Evolutionary conservation across 2,329 filamentous ascomycete genomes (phyloP), one percentile per base, ranked within the genome.

Genomic region (Myriosclerotinia curreyana): DNA sequence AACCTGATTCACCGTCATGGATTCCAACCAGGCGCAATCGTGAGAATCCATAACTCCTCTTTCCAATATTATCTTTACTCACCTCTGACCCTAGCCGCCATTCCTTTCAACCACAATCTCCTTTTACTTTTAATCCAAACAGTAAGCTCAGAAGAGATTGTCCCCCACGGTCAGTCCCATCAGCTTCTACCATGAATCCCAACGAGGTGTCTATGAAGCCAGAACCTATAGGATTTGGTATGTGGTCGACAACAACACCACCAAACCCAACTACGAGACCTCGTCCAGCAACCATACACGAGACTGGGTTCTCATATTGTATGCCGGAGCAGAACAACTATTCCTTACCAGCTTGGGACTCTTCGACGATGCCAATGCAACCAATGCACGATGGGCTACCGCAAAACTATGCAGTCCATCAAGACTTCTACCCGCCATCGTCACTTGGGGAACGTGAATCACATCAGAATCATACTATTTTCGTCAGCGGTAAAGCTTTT

Each of bases 241-340:
- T 82, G 69, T 86, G 83, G 83, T 81, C 83, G 64, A 82, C 83
- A 58, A 82, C 84, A 11, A 79, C 83, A 49, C 80, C 83, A 46
- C 66, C 67, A 55, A 75, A 79, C 65, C 51, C 56, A 31, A 60
- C 40, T 11, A 74, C 79, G 69, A 79, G 82, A 67, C 81, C 81
- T 54, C 80, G 83, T 48, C 83, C 84, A 62, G 82, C 81, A 51
- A 85, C 83, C 48, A 85, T 86, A 64, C 83, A 86, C 69, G 84
- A 86, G 71, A 72, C 74, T 49, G 82, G 81, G 60, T 86, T 86
- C 71, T 82, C 83, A 22, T 87, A 83, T 75, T 84, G 81, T 71
- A 76, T 83, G 67, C 78, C 79, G 44, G 83, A 84, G 66, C 80
- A 83, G 52, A 84, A 80, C 67, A 77, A 78, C 53, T 63, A 63